These are phyloP conservation scores for Heteromeles arbutifolia DNA, from an alignment of 306 rosid species.

Conservation along the genomic window DNA sequence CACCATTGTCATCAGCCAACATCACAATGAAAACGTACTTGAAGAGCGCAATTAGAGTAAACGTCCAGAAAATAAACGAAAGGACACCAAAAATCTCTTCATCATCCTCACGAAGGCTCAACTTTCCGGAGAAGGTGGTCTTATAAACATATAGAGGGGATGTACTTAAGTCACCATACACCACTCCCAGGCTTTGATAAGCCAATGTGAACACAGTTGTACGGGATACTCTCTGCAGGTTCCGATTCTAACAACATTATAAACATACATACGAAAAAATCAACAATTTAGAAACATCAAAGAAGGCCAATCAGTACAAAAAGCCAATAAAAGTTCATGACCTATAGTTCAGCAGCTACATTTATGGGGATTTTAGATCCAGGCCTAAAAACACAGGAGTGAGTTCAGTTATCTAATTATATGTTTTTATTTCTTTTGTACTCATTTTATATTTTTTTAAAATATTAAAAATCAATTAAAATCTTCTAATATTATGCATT, in stretches of 20 bases:
- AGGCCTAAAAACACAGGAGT: too few species aligned
- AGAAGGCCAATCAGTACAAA: neutral
- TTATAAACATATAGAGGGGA: constrained; percentile 85
- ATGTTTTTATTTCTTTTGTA: too few species aligned
- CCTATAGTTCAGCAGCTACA: neutral
- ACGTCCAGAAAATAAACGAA: constrained; percentile 77
- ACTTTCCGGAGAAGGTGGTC: constrained; percentile 69
- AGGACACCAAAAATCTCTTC: constrained; percentile 73
- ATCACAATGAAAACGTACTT: constrained; percentile 71
- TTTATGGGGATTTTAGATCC: too few species aligned
- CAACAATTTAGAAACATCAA: neutral
- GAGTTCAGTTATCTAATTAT: too few species aligned
- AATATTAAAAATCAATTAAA: too few species aligned
- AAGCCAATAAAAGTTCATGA: neutral
- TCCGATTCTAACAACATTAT: constrained; percentile 33
- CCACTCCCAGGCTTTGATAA: constrained; percentile 84
- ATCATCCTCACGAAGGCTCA: constrained; percentile 61
- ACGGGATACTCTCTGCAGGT: constrained; percentile 44
- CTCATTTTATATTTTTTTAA: too few species aligned
- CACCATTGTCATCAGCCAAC: constrained; percentile 76
- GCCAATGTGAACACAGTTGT: constrained; percentile 53
- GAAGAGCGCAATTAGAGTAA: constrained; percentile 68
- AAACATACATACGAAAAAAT: neutral
- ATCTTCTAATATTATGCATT: too few species aligned
- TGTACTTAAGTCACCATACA: constrained; percentile 79